Evolutionary conservation across 2,329 filamentous ascomycete species (phyloP).

Genomic region (Cercospora sojina): DNA sequence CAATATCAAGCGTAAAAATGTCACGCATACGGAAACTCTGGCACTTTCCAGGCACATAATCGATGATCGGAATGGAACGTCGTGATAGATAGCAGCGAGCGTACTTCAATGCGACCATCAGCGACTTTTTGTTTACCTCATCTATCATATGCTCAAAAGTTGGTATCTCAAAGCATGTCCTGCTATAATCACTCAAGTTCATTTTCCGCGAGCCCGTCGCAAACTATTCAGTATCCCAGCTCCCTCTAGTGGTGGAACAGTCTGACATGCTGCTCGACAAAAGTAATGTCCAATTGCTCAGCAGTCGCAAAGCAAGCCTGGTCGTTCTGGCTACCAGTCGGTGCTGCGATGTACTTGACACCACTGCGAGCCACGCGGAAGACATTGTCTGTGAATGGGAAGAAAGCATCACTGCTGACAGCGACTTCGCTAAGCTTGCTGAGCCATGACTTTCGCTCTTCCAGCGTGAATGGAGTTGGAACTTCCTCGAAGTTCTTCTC

Average conservation of each 20-base stretch:
- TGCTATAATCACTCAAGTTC: conserved; percentile 5
- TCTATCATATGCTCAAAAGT: background rate
- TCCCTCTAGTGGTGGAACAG: conserved; percentile 83
- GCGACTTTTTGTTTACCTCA: background rate
- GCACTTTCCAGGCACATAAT: background rate
- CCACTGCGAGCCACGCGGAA: conserved; percentile 87
- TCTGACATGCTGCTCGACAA: conserved; percentile 90
- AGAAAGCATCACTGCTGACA: conserved; percentile 93
- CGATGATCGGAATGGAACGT: background rate
- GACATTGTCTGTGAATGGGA: conserved; percentile 98
- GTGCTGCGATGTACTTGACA: conserved; percentile 93
- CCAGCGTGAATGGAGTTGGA: conserved; percentile 73
- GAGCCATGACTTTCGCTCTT: conserved; percentile 86
- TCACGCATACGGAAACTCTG: conserved; percentile 5
- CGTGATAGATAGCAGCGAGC: background rate
- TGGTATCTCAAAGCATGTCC: conserved; percentile 17
- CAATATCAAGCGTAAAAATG: conserved; percentile 19
- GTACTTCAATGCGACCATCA: background rate
- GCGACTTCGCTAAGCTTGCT: conserved; percentile 77
- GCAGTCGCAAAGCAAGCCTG: conserved; percentile 79
- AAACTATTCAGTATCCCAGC: background rate
- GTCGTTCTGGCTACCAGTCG: conserved; percentile 86
- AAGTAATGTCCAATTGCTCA: conserved; percentile 87
- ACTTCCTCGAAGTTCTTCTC: conserved; percentile 89
- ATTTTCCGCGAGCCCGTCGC: background rate